A percentile compares a stretch with the other conserved stretches of the same genome.
Evolutionary conservation across 441 rosid genomes (phyloP).

Genomic region (Francoa sonchifolia): DNA sequence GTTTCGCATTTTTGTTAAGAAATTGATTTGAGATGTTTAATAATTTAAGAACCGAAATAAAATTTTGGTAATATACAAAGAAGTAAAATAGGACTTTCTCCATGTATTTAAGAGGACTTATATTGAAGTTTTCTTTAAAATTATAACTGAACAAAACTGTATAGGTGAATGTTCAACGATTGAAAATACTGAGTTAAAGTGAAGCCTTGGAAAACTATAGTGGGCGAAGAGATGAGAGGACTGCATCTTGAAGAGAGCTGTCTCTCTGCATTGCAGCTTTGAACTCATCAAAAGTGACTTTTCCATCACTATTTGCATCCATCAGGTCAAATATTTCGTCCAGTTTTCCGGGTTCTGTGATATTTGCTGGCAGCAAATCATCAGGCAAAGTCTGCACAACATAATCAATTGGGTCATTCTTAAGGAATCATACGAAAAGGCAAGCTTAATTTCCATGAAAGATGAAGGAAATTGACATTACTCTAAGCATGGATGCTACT

Average conservation of each 20-base stretch:
- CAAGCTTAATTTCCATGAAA: neutral
- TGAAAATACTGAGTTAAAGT: neutral
- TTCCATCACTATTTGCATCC: constrained; percentile 66
- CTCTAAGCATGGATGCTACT: constrained; percentile 63
- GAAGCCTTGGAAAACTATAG: constrained; percentile 14
- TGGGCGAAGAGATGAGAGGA: constrained; percentile 57
- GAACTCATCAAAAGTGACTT: constrained; percentile 66
- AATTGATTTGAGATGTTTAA: too few relatives aligned
- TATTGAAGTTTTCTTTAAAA: too few relatives aligned
- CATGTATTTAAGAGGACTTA: too few relatives aligned
- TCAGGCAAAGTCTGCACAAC: constrained; percentile 51
- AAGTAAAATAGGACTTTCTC: too few relatives aligned
- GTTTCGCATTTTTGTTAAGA: too few relatives aligned
- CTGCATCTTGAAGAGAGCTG: constrained; percentile 50
- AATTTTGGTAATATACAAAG: too few relatives aligned
- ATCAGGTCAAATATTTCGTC: constrained; percentile 60
- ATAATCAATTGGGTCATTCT: neutral
- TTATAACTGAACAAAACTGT: too few relatives aligned
- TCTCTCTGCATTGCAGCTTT: constrained; percentile 66
- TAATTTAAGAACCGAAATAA: too few relatives aligned
- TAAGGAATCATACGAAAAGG: neutral
- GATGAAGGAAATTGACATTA: constrained; percentile 13
- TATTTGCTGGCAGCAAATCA: constrained; percentile 57
- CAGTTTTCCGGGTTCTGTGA: constrained; percentile 52
- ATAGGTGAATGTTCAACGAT: too few relatives aligned